Evolutionary conservation across 1,139 yeast species (phyloP), one percentile per base, ranked within the genome.

Genomic region (Wickerhamomyces sp.): DNA sequence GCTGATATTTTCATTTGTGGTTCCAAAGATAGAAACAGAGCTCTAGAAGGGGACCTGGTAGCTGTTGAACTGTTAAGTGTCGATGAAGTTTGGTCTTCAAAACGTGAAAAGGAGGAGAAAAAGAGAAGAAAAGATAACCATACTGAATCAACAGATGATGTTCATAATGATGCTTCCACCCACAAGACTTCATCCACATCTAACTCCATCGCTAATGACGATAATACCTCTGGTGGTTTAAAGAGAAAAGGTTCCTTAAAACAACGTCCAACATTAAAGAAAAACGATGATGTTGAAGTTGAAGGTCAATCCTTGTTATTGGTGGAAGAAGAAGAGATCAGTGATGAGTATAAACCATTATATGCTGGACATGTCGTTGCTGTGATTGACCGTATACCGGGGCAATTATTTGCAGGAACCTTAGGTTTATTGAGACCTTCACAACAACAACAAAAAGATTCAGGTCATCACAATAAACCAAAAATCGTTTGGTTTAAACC

Each of bases 401-500:
- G 97, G 16, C 98, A 92, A 63, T 72, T 90, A 48, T 92, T 92
- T 59, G 78, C 92, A 21, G 97, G 98, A 49, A 89, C 97, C 18
- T 70, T 92, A 46, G 97, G 97, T 0, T 69, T 92, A 39, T 74
- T 92, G 49, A 80, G 98, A 62, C 98, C 98, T 6, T 92, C 97
- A 3, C 96, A 94, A 57, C 97, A 95, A 46, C 46, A 37, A 89
- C 95, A 3, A 87, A 87, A 51, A 87, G 84, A 45, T 35, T 32
- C 59, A 58, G 12, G 58, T 52, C 60, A 60, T 10, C 58, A 54
- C 9, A 70, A 72, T 47, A 77, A 78, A 30, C 98, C 98, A 30
- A 92, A 92, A 59, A 92, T 92, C 67, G 97, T 92, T 29, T 92
- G 98, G 98, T 92, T 92, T 64, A 92, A 92, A 61, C 98, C 98